These are phyloP conservation scores for Vachellia pachyceras DNA, from an alignment of 306 rosid genomes.

Conservation along the genomic window DNA sequence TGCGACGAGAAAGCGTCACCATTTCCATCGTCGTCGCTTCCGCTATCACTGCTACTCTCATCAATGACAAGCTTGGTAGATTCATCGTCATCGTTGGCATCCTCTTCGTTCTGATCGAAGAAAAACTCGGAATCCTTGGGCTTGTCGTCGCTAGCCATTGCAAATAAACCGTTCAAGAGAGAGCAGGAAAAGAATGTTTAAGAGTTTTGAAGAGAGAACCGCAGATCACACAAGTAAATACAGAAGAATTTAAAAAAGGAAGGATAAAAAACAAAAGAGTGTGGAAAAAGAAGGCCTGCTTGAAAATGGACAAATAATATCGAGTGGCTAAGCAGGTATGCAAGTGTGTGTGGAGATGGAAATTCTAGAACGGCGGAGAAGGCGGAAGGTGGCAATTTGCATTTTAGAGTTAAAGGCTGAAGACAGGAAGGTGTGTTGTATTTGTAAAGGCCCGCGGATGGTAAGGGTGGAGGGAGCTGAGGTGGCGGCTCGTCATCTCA, in stretches of 20 bases:
- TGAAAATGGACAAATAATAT: background rate
- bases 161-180: background rate
- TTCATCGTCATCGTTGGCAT: conserved; percentile 36
- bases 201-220: background rate
- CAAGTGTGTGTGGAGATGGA: background rate
- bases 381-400: conserved; percentile 3
- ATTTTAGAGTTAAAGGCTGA: too few species aligned
- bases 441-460: too few species aligned
- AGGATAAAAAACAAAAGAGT: background rate
- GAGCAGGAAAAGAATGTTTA: background rate
- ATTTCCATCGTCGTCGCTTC: conserved; percentile 36
- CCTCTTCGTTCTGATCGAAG: conserved; percentile 40
- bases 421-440: too few species aligned
- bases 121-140: conserved; percentile 42
- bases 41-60: conserved; percentile 42
- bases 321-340: conserved; percentile 2
- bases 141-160: conserved; percentile 46
- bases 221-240: background rate
- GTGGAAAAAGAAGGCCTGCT: background rate
- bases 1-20: conserved; percentile 54
- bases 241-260: too few species aligned
- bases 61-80: conserved; percentile 40
- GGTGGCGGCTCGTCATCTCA: too few species aligned
- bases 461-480: too few species aligned
- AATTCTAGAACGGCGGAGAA: background rate